Conservation (phyloP, 1,284 basidiomycete species). For the Amylostereum areolatum region DNA sequence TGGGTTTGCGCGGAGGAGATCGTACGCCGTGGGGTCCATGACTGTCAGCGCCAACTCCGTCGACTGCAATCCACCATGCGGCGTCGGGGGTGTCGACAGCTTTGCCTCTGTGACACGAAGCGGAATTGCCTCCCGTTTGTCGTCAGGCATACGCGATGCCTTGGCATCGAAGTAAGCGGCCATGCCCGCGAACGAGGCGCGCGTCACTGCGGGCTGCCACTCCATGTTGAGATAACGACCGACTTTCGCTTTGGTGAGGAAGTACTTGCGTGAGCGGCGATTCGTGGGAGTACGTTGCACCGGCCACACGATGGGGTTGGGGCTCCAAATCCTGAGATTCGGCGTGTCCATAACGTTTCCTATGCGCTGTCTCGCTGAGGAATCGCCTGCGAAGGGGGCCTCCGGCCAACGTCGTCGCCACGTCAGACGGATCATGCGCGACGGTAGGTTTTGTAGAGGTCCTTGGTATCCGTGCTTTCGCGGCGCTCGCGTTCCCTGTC, state of each 20-base stretch:
- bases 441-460: conserved; percentile 8
- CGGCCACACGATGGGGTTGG: conserved; percentile 58
- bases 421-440: conserved; percentile 25
- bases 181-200: conserved; percentile 25
- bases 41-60: conserved; percentile 22
- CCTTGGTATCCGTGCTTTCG: conserved; percentile 3
- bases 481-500: background rate
- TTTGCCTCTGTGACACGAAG: conserved; percentile 22
- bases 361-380: conserved; percentile 20
- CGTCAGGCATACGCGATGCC: background rate
- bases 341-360: conserved; percentile 15
- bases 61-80: too few species aligned
- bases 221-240: conserved; percentile 47
- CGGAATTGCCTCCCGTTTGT: background rate
- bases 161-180: conserved; percentile 12
- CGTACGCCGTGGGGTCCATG: conserved; percentile 13
- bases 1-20: conserved; percentile 14
- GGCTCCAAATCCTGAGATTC: conserved; percentile 46
- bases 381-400: conserved; percentile 20
- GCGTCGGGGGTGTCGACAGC: conserved; percentile 20
- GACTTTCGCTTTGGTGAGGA: conserved; percentile 45
- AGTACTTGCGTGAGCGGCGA: conserved; percentile 45
- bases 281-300: conserved; percentile 51
- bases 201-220: background rate
- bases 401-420: conserved; percentile 18